Conservation (phyloP, 129 eudicot genomes). For the Cynara cardunculus region DNA sequence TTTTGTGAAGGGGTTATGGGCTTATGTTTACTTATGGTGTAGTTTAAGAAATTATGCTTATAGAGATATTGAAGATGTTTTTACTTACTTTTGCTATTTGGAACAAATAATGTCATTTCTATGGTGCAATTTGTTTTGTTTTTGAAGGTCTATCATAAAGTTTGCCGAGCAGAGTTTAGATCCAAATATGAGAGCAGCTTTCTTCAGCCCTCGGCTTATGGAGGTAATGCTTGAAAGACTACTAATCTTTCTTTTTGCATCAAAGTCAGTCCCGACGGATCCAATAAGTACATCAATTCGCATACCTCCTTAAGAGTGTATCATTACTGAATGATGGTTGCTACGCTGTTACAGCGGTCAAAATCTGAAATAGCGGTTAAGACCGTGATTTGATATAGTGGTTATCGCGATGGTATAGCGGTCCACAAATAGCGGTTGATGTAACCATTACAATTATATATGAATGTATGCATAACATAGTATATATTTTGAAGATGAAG, state of each 20-base stretch:
- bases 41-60: not conserved
- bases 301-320: not conserved
- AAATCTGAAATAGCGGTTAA: no score
- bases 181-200: conserved; percentile 78
- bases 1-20: not conserved
- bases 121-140: conserved; percentile 5
- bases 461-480: no score
- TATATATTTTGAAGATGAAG: no score
- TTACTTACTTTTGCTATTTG: not conserved
- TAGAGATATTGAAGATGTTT: not conserved
- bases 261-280: no score
- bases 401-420: no score
- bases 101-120: not conserved
- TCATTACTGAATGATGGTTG: not conserved
- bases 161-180: conserved; percentile 87
- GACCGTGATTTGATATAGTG: no score
- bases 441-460: no score
- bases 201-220: conserved; percentile 96
- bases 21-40: not conserved
- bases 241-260: not conserved
- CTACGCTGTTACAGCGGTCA: no score
- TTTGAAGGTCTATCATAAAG: conserved; percentile 69
- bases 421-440: no score
- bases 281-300: no score
- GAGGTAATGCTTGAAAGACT: conserved; percentile 50